Conservation (phyloP, 2,329 filamentous ascomycete species). For the Bipolaris cookei region DNA sequence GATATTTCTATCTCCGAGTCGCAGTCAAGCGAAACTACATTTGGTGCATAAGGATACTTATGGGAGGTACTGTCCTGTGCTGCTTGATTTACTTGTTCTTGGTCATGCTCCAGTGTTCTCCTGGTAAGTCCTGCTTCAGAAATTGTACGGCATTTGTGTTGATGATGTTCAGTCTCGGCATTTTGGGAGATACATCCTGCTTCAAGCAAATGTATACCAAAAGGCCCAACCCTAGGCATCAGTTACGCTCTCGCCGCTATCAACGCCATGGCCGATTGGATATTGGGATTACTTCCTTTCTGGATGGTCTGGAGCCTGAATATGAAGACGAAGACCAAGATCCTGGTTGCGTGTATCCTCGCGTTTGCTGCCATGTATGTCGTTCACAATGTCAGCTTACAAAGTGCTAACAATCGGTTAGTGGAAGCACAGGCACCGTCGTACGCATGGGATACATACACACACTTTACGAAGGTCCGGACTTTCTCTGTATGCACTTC, state of each 20-base stretch:
- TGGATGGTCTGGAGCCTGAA: conserved; percentile 63
- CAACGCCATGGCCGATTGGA: conserved; percentile 44
- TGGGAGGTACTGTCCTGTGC: conserved; percentile 54
- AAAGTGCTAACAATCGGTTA: conserved; percentile 6
- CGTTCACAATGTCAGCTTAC: neutral
- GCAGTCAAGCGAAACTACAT: conserved; percentile 55
- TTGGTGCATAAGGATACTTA: conserved; percentile 55
- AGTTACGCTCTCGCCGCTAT: conserved; percentile 51
- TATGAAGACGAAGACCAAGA: conserved; percentile 61
- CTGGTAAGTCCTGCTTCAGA: conserved; percentile 30
- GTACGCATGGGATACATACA: conserved; percentile 55
- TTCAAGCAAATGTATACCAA: conserved; percentile 51
- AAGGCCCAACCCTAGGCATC: conserved; percentile 58
- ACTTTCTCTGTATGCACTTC: conserved; percentile 47
- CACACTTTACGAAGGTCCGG: conserved; percentile 49
- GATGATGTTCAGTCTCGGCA: conserved; percentile 44
- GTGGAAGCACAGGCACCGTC: conserved; percentile 60
- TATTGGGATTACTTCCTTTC: conserved; percentile 47
- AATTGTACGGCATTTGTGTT: neutral
- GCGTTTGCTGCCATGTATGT: conserved; percentile 52
- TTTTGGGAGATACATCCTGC: conserved; percentile 58
- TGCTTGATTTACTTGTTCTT: conserved; percentile 59
- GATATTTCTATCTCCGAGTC: conserved; percentile 61
- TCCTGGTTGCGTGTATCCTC: conserved; percentile 60
- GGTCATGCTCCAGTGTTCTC: conserved; percentile 61